Percentiles rank a stretch among this genome's conserved stretches.
phyloP scores from a whole-genome alignment of 257 asterid genomes.

The Pogostemon cablin region DNA sequence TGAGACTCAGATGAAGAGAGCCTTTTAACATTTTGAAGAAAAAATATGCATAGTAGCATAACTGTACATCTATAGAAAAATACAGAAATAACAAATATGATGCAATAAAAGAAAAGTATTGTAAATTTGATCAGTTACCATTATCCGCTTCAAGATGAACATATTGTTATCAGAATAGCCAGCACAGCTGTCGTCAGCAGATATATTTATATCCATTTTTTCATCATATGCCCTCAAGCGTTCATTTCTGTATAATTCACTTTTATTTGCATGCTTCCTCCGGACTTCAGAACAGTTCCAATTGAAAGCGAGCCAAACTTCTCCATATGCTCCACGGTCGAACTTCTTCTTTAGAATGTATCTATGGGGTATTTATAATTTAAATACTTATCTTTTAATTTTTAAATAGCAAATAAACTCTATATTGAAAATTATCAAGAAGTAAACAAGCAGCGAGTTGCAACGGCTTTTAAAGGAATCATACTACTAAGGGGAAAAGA shows the following conservation, averaged over 20 bases:
- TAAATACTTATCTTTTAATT: neutral
- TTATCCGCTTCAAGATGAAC: constrained; percentile 95
- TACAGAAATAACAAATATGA: constrained; percentile 3
- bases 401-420: neutral
- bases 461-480: neutral
- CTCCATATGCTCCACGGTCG: constrained; percentile 97
- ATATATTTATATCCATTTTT: constrained; percentile 35
- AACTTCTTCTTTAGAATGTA: constrained; percentile 92
- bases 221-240: constrained; percentile 45
- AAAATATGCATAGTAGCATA: neutral
- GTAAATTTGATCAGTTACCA: constrained; percentile 53
- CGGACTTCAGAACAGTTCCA: constrained; percentile 83
- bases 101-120: constrained; percentile 15
- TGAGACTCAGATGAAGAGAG: neutral
- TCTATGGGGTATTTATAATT: constrained; percentile 39
- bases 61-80: neutral
- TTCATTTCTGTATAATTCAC: constrained; percentile 35
- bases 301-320: constrained; percentile 98
- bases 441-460: neutral
- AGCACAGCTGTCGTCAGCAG: constrained; percentile 48
- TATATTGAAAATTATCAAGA: neutral
- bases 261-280: constrained; percentile 41
- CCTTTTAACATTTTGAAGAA: neutral
- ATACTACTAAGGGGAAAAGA: no score
- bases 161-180: constrained; percentile 52